These are phyloP conservation scores for Phytophthora multivora DNA, from an alignment of 352 stramenopile species.

Conservation along the genomic window DNA sequence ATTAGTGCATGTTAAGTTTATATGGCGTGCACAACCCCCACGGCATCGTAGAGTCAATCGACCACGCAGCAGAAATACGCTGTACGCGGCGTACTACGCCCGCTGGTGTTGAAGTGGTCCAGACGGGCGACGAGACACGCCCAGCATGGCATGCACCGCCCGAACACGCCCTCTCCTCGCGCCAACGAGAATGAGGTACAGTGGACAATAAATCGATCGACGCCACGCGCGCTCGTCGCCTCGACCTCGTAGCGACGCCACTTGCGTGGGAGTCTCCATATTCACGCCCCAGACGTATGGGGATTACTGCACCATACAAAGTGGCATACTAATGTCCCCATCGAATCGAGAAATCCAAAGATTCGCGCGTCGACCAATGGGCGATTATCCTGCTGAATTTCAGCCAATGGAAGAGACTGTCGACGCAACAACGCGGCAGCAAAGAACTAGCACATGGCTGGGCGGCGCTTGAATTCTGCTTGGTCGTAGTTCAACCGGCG, in stretches of 20 bases:
- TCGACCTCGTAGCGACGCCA: not conserved
- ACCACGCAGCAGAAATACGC: not conserved
- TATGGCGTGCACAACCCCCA: too few species aligned
- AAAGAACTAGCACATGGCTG: conserved; percentile 25
- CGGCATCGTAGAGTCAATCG: not conserved
- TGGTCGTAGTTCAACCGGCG: conserved; percentile 18
- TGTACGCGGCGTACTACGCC: too few species aligned
- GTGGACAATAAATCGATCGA: not conserved
- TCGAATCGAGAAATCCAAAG: conserved; percentile 8
- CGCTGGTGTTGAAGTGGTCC: conserved; percentile 19
- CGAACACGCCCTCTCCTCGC: conserved; percentile 1
- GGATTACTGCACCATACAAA: conserved; percentile 12
- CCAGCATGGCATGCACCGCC: too few species aligned
- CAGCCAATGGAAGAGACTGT: conserved; percentile 2
- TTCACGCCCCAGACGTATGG: not conserved
- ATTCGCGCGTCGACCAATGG: conserved; percentile 15
- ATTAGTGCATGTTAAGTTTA: too few species aligned
- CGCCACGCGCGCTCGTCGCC: conserved; percentile 2
- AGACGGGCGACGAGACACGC: conserved; percentile 17
- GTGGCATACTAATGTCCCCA: not conserved
- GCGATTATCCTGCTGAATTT: not conserved
- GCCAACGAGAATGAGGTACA: too few species aligned
- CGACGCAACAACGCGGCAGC: not conserved
- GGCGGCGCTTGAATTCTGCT: conserved; percentile 11
- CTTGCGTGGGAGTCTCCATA: not conserved